These are phyloP conservation scores for Selaginella tamariscina DNA, from an alignment of 75 land plant species.

Conservation along the genomic window DNA sequence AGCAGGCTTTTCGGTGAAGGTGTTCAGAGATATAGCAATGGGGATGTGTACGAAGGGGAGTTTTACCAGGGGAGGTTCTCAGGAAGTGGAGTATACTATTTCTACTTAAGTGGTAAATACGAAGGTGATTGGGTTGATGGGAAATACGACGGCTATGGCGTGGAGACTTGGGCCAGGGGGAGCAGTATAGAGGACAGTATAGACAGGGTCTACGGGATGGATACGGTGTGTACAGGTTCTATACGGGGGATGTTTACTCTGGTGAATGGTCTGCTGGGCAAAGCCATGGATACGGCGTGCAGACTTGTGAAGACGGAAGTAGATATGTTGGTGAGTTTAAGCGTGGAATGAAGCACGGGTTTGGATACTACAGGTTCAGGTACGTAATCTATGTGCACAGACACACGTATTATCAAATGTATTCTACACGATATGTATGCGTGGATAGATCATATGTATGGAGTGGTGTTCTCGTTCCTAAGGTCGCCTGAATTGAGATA, in stretches of 20 bases:
- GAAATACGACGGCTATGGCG: slow-evolving; percentile 72
- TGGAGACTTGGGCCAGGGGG: slow-evolving; percentile 77
- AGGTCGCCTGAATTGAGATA: too few relatives aligned
- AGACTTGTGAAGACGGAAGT: slow-evolving; percentile 78
- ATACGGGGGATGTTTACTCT: slow-evolving; percentile 64
- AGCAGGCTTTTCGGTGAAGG: slow-evolving; percentile 40
- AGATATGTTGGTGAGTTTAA: slow-evolving; percentile 70
- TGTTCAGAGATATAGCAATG: slow-evolving; percentile 68
- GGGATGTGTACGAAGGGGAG: slow-evolving; percentile 83
- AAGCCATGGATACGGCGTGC: slow-evolving; percentile 64
- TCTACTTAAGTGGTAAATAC: slow-evolving; percentile 57
- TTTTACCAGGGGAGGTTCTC: slow-evolving; percentile 57
- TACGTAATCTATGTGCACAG: too few relatives aligned
- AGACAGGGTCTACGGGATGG: slow-evolving; percentile 61
- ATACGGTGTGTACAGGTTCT: slow-evolving; percentile 62
- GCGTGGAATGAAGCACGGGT: slow-evolving; percentile 73
- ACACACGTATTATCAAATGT: too few relatives aligned
- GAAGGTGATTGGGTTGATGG: slow-evolving; percentile 92
- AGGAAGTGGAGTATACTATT: slow-evolving; percentile 82
- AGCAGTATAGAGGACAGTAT: slow-evolving; percentile 73
- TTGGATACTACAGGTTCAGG: slow-evolving; percentile 76
- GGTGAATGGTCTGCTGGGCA: slow-evolving; percentile 81
- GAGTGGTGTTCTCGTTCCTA: too few relatives aligned
- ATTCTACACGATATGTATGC: too few relatives aligned
- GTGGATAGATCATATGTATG: too few relatives aligned